Evolutionary conservation across 108 stramenopile species (phyloP).

Genomic region (Cyclotella distinguenda): DNA sequence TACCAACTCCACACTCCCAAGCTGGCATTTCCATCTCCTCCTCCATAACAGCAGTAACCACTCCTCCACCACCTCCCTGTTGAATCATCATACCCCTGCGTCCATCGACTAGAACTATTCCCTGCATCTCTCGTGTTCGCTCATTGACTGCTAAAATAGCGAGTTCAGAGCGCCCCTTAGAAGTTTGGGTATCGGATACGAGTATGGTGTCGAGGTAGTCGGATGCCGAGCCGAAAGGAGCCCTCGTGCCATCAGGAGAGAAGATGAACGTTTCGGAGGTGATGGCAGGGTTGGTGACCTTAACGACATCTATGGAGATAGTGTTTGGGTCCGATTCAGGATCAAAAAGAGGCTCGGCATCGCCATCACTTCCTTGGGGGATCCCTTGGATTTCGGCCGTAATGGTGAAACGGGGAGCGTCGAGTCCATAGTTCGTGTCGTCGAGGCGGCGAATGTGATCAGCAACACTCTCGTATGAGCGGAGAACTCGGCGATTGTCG

Average conservation of each 20-base stretch:
- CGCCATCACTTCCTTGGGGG: background rate
- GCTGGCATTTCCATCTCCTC: conserved; percentile 2
- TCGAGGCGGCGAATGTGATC: background rate
- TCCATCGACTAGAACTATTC: background rate
- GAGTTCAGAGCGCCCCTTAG: background rate
- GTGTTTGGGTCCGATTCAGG: background rate
- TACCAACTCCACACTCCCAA: conserved; percentile 5
- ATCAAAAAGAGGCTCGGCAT: background rate
- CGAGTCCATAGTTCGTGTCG: background rate
- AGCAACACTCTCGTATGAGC: conserved; percentile 5
- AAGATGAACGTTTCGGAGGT: conserved; percentile 1
- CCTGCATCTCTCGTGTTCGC: background rate
- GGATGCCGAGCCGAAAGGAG: background rate
- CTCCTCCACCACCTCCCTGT: conserved; percentile 2
- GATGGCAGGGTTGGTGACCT: conserved; percentile 1
- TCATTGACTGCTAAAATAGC: background rate
- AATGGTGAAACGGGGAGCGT: conserved; percentile 5
- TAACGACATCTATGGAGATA: conserved; percentile 7
- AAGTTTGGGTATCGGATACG: background rate
- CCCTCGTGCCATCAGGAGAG: background rate
- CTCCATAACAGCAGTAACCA: background rate
- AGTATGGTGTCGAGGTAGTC: background rate
- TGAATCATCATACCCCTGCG: background rate
- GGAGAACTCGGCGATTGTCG: conserved; percentile 5
- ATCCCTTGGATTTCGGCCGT: background rate